These are phyloP conservation scores for Emericellopsis atlantica DNA, from an alignment of 2,329 filamentous ascomycete genomes.

Conservation along the genomic window DNA sequence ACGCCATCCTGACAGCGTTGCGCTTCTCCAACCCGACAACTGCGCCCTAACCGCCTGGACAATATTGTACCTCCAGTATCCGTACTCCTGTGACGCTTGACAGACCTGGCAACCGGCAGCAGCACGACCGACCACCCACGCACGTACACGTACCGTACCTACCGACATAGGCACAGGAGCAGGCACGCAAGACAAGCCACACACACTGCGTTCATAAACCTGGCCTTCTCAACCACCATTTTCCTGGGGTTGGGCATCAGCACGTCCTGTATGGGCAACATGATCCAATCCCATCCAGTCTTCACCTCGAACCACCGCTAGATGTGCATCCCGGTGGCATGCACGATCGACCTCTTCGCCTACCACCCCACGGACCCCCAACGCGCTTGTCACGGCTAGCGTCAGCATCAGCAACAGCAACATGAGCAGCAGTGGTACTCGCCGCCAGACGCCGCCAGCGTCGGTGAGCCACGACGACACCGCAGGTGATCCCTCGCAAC, in stretches of 20 bases:
- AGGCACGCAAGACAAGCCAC: not conserved
- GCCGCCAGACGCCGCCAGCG: constrained; percentile 18
- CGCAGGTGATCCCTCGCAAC: constrained; percentile 7
- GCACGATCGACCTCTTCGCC: constrained; percentile 11
- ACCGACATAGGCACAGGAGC: not conserved
- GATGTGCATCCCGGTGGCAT: constrained; percentile 16
- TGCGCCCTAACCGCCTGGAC: no score
- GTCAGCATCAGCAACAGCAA: constrained; percentile 6
- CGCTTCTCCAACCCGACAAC: no score
- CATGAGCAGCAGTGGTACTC: constrained; percentile 13
- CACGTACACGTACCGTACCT: no score
- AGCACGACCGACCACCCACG: no score
- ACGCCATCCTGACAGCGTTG: no score
- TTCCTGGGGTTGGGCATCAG: constrained; percentile 4
- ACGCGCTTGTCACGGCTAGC: constrained; percentile 1
- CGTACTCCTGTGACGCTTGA: no score
- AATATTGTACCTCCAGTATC: no score
- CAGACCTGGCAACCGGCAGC: no score
- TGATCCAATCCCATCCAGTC: constrained; percentile 16
- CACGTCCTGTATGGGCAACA: constrained; percentile 14
- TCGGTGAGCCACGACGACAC: constrained; percentile 22
- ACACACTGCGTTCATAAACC: not conserved
- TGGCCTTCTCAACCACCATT: not conserved
- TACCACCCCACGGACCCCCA: constrained; percentile 13
- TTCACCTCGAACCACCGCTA: constrained; percentile 14